Evolutionary conservation across 2,329 filamentous ascomycete species (phyloP).

Genomic region (Neonectria ditissima): DNA sequence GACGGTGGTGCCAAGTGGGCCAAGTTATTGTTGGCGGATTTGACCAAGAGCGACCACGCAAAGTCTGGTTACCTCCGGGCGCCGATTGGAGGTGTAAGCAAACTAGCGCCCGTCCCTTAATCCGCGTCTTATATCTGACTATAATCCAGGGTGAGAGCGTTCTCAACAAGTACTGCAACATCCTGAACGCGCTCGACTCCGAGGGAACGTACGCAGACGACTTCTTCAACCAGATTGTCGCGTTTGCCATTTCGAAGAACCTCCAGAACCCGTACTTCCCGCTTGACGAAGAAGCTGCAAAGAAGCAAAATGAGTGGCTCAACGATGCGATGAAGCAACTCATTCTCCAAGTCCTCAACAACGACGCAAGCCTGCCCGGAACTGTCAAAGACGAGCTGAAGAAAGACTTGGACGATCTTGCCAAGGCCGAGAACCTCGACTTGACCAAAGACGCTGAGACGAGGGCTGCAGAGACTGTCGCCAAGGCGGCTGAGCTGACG

Average conservation of each 20-base stretch:
- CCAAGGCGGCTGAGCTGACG: neutral
- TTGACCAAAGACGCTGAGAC: neutral
- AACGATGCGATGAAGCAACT: neutral
- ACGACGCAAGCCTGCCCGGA: neutral
- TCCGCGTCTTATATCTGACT: too few relatives aligned
- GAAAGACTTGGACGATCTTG: neutral
- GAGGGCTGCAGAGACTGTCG: neutral
- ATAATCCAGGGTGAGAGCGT: neutral
- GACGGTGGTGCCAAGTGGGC: neutral
- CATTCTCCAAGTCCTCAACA: neutral
- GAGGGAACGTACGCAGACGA: neutral
- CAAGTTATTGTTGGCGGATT: neutral
- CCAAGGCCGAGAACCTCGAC: neutral
- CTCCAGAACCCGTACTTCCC: neutral
- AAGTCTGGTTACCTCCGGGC: neutral
- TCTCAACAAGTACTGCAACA: slow-evolving; percentile 2
- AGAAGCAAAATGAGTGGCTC: neutral
- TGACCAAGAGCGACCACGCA: neutral
- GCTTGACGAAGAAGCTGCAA: neutral
- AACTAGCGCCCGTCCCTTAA: too few relatives aligned
- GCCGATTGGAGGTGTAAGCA: neutral
- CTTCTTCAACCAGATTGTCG: slow-evolving; percentile 1
- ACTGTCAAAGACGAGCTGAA: neutral
- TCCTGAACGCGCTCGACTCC: neutral
- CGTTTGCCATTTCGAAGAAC: neutral